These are phyloP conservation scores for Colletotrichum tamarilloi DNA, from an alignment of 2,329 filamentous ascomycete genomes.

Conservation along the genomic window DNA sequence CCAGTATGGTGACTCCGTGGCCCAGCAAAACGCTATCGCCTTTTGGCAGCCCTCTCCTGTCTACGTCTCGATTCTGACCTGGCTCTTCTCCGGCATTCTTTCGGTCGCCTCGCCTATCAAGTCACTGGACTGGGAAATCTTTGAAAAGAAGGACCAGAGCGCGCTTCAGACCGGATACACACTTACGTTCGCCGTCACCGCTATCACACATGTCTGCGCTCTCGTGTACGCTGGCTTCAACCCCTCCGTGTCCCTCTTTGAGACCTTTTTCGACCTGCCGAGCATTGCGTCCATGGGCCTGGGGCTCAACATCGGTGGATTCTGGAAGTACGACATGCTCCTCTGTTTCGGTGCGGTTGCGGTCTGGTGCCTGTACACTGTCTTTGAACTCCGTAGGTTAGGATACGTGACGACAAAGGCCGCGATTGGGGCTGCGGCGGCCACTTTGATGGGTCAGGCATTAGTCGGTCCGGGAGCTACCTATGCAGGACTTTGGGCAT, in stretches of 20 bases:
- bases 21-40: conserved; percentile 23
- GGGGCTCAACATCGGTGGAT: not conserved
- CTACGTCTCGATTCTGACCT: conserved; percentile 6
- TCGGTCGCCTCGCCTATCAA: not conserved
- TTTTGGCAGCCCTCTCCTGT: conserved; percentile 29
- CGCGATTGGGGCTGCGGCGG: conserved; percentile 2
- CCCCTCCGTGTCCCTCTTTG: not conserved
- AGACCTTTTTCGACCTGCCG: conserved; percentile 1
- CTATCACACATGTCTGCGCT: not conserved
- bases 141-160: conserved; percentile 3
- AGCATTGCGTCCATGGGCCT: not conserved
- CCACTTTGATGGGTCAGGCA: conserved; percentile 23
- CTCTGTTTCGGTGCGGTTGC: conserved; percentile 6
- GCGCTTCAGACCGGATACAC: conserved; percentile 3
- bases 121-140: conserved; percentile 11
- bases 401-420: conserved; percentile 38
- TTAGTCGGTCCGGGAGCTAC: conserved; percentile 39
- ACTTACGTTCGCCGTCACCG: conserved; percentile 2
- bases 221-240: not conserved
- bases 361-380: conserved; percentile 35
- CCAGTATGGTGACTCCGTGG: not conserved
- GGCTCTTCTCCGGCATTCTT: not conserved
- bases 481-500: conserved; percentile 40
- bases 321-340: conserved; percentile 22
- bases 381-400: conserved; percentile 39